Base-by-base conservation (phyloP, 2,329 filamentous ascomycete genomes). In the Incumbomyces delicatus region DNA sequence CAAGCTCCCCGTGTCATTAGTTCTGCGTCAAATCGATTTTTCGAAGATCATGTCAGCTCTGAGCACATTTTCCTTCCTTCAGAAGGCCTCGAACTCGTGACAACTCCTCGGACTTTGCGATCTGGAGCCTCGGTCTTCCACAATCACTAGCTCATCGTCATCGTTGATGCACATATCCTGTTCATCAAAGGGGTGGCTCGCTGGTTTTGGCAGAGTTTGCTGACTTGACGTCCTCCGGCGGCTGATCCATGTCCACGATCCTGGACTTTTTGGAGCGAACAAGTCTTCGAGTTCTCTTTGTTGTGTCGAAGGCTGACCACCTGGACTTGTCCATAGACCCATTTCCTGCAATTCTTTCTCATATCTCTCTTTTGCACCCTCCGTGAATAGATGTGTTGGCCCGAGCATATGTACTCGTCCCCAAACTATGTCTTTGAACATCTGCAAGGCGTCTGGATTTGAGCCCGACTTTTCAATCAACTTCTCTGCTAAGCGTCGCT, bases 401-500 rank as follows among this genome's bases (percentile, higher is more conserved):
- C 44, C 44, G 5, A 46, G 44, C 44, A 46, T 46, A 16, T 33
- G 44, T 22, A 29, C 36, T 8, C 44, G 22, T 14, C 44, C 44
- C 30, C 30, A 34, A 2, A 46, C 17, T 17, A 46, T 27, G 17
- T 46, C 44, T 46, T 46, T 46, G 30, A 18, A 46, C 10, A 46
- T 20, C 17, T 33, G 14, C 16, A 46, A 16, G 7, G 37, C 34
- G 13, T 40, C 13, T n/a, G 22, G 11, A 34, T 18, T 34, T 13
- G 27, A 18, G 4, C 30, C 27, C 12, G 36, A 46, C 34, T 41
- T 46, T 30, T 46, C 30, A 11, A 20, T 18, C 14, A 46, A 31
- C 27, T 46, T 40, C n/a, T 16, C 29, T 10, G 44, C 44, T 8
- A 46, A 8, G n/a, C 37, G 27, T 6, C 44, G 37, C 16, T 41